phyloP scores from a whole-genome alignment of 352 stramenopile species.

The Globisporangium spinosum region DNA sequence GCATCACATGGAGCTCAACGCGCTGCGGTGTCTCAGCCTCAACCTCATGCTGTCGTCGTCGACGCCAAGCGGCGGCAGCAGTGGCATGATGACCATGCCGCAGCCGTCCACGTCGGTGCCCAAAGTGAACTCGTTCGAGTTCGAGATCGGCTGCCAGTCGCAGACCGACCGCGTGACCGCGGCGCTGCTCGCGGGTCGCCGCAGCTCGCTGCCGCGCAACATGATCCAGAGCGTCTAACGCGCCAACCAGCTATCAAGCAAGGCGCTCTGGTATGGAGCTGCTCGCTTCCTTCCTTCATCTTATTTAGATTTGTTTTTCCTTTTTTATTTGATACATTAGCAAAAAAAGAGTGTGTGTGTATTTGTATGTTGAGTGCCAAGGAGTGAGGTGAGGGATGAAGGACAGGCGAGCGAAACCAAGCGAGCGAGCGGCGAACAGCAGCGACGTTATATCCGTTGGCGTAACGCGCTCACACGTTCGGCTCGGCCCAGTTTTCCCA shows the following conservation, averaged over 20 bases:
- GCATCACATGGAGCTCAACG: conserved; percentile 42
- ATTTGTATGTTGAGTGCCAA: neutral
- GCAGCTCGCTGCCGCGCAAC: conserved; percentile 21
- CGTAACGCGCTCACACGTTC: neutral
- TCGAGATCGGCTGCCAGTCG: conserved; percentile 15
- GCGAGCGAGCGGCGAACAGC: neutral
- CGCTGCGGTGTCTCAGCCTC: conserved; percentile 47
- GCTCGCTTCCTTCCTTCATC: neutral
- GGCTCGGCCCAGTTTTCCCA: neutral
- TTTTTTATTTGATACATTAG: conserved; percentile 3
- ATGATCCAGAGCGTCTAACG: conserved; percentile 27
- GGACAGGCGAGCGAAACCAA: neutral
- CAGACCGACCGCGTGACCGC: conserved; percentile 15
- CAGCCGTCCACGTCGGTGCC: conserved; percentile 19
- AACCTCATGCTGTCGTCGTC: conserved; percentile 45
- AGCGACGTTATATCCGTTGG: neutral
- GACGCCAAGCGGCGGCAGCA: neutral
- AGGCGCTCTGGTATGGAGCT: neutral
- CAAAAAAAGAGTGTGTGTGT: neutral
- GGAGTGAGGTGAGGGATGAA: neutral
- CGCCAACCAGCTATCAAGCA: neutral
- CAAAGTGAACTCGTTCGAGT: conserved; percentile 18
- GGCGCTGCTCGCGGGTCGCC: conserved; percentile 14
- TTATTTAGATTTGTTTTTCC: conserved; percentile 10
- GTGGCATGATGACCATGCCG: conserved; percentile 11